These are phyloP conservation scores for Cordyceps militaris DNA, from an alignment of 2,329 filamentous ascomycete species.

Conservation along the genomic window DNA sequence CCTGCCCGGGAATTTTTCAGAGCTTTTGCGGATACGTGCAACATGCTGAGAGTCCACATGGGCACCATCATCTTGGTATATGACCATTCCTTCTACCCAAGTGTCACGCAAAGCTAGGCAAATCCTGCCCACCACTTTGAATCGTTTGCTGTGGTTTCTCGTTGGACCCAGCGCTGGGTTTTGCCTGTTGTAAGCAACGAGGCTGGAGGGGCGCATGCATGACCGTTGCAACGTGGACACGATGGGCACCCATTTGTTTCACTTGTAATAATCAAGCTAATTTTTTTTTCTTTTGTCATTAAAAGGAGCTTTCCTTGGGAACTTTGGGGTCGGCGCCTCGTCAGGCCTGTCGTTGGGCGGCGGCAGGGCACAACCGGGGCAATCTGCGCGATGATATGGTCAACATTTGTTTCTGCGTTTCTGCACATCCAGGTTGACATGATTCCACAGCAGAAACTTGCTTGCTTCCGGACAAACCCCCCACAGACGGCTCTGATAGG, in stretches of 20 bases:
- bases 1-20: neutral
- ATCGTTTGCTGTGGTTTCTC: neutral
- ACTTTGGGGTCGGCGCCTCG: neutral
- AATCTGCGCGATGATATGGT: neutral
- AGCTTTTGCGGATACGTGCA: neutral
- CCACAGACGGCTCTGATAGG: neutral
- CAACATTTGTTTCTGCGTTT: neutral
- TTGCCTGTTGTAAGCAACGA: neutral
- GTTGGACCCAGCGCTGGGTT: neutral
- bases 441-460: conserved; percentile 5
- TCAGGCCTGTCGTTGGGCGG: neutral
- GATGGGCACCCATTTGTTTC: neutral
- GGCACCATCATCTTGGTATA: neutral
- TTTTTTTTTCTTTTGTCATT: neutral
- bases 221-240: neutral
- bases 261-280: neutral
- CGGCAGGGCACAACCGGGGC: neutral
- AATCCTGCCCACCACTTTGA: no score
- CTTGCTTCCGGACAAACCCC: neutral
- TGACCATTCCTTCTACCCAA: neutral
- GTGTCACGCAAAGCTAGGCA: no score
- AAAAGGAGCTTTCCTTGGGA: neutral
- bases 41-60: neutral
- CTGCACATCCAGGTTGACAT: neutral
- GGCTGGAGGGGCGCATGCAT: neutral